phyloP scores from a whole-genome alignment of 176 grass and related monocot species.

The Eragrostis nindensis region DNA sequence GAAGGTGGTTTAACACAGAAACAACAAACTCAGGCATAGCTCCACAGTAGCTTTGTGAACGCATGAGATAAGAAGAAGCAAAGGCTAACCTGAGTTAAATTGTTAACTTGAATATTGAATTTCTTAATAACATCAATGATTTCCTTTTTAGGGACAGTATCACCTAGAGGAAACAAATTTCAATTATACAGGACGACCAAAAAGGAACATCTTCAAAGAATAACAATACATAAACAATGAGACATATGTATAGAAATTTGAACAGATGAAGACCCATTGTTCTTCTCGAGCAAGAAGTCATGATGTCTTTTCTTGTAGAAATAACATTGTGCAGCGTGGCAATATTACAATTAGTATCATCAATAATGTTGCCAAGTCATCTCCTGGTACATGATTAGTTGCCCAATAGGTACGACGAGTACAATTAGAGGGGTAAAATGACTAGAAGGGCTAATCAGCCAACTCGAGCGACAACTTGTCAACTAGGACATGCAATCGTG shows the following conservation, averaged over 20 bases:
- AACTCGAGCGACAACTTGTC: background rate
- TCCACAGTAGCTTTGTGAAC: background rate
- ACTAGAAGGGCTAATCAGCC: background rate
- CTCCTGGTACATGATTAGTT: no score
- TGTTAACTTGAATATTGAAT: slow-evolving; percentile 96
- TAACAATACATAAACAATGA: background rate
- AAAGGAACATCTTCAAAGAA: slow-evolving; percentile 9
- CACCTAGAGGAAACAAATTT: slow-evolving; percentile 50
- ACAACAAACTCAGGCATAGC: slow-evolving; percentile 27
- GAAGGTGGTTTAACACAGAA: slow-evolving; percentile 22
- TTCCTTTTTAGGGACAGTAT: slow-evolving; percentile 61
- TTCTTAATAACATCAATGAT: slow-evolving; percentile 73
- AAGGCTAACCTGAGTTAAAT: slow-evolving; percentile 86
- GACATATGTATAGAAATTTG: background rate
- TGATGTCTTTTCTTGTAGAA: background rate
- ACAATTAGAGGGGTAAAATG: no score
- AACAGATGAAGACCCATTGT: background rate
- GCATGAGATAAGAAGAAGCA: background rate
- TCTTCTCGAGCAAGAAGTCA: background rate
- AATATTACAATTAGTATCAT: background rate
- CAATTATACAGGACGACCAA: background rate
- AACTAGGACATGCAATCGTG: background rate
- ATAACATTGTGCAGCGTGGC: background rate
- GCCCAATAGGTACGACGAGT: no score
- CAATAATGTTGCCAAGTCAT: background rate